Base-by-base conservation (phyloP, 352 stramenopile species). In the Phytopythium aichiense region DNA sequence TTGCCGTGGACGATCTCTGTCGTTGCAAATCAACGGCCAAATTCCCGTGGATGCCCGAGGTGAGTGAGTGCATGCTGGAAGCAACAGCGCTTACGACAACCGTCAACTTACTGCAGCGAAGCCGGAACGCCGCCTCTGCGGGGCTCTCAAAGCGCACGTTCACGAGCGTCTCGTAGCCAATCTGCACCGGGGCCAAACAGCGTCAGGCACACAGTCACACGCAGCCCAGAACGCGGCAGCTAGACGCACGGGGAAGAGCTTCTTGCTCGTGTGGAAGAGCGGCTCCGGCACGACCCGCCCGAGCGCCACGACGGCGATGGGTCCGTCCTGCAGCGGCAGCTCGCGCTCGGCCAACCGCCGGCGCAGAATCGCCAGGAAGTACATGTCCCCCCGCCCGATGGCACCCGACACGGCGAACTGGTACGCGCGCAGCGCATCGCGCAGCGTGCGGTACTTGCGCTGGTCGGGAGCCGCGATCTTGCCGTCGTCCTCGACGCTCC, bases 1-100 rank as follows among this genome's bases (percentile, higher is more conserved):
- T 87, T 87, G 49, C 84, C 81, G 35, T 89, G 76, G 4, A 88
- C 74, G 59, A 91, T 89, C 57, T 89, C 82, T 92, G 43, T 28
- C 55, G 13, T 52, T 7, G 23, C 23, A 9, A 23, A 31, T 58
- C 7, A 64, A 54, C 28, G 33, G 54, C 48, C n/a, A 6, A 12
- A 25, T 49, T 20, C 1, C 5, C 20, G 42, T 25, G 7, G n/a
- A 15, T 8, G 3, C 35, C 35, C 35, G 15, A 40, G 35, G 35
- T 40, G 8, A 40, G 28, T 31, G 28, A 31, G 28, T 31, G 28
- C 28, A 31, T 31, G 28, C 28, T 31, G 28, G 28, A 31, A 2
- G 28, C 28, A 31, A 31, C 28, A 31, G 28, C 28, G 28, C 35
- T 40, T 16, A 8, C 40, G 16, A 49, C 22, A 20, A 9, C n/a